Evolutionary conservation across 306 rosid genomes (phyloP).

Genomic region (Gynostemma pentaphyllum): DNA sequence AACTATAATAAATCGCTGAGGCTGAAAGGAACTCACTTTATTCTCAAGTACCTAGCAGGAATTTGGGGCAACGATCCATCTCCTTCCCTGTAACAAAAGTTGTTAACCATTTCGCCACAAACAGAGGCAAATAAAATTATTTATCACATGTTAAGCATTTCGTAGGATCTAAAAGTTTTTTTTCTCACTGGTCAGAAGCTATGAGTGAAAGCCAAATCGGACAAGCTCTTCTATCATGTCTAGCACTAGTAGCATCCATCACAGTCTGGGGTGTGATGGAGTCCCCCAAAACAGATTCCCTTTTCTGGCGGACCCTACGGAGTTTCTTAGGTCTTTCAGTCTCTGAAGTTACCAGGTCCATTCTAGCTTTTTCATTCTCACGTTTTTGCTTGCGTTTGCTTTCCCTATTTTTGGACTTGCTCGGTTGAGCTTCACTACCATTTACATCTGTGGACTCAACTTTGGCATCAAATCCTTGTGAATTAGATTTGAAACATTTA

Average conservation of each 20-base stretch:
- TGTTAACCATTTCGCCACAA: conserved; percentile 11
- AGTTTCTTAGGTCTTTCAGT: conserved; percentile 42
- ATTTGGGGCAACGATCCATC: conserved; percentile 50
- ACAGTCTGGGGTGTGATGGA: conserved; percentile 42
- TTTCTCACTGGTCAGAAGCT: conserved; percentile 69
- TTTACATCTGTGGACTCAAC: conserved; percentile 28
- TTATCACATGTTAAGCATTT: background rate
- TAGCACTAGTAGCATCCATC: conserved; percentile 38
- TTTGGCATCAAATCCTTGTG: conserved; percentile 46
- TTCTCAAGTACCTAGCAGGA: conserved; percentile 39
- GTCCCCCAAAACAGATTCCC: conserved; percentile 39
- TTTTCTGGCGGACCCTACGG: conserved; percentile 61
- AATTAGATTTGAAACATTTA: conserved; percentile 61
- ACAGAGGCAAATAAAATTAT: background rate
- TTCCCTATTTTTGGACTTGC: conserved; percentile 51
- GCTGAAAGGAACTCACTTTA: conserved; percentile 42
- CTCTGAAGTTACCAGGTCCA: conserved; percentile 30
- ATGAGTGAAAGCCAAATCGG: conserved; percentile 77
- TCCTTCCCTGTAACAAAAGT: conserved; percentile 55
- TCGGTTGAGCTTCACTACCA: conserved; percentile 32
- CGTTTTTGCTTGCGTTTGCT: conserved; percentile 45
- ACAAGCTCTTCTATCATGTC: conserved; percentile 32
- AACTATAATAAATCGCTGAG: background rate
- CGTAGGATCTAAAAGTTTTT: conserved; percentile 2
- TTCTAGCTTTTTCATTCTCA: conserved; percentile 45